phyloP scores from a whole-genome alignment of 1,139 yeast species.

The Candida sp. region DNA sequence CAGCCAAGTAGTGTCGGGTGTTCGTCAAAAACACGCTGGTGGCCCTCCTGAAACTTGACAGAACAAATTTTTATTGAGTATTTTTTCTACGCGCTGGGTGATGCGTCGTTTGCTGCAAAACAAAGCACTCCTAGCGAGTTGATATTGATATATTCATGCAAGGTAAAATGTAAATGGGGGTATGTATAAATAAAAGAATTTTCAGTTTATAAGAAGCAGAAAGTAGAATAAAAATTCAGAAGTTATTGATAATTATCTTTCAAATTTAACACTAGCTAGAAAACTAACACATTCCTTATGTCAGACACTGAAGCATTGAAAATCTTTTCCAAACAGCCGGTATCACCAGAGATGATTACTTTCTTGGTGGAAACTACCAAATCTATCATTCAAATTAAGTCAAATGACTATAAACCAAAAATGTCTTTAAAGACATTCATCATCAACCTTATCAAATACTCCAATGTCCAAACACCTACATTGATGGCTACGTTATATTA shows the following conservation, averaged over 20 bases:
- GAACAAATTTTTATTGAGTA: not conserved
- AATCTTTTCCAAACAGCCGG: slow-evolving; percentile 74
- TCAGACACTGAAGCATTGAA: slow-evolving; percentile 62
- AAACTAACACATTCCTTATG: slow-evolving; percentile 18
- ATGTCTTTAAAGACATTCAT: slow-evolving; percentile 58
- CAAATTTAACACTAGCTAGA: not conserved
- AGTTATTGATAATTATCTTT: not conserved
- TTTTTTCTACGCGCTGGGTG: not conserved
- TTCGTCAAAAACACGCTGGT: not conserved
- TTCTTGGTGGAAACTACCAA: slow-evolving; percentile 78
- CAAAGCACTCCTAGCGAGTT: not conserved
- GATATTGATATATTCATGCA: not conserved
- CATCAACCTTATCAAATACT: slow-evolving; percentile 64
- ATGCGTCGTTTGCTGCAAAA: not conserved
- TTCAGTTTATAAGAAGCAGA: not conserved
- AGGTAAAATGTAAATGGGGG: not conserved
- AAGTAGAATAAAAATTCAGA: not conserved
- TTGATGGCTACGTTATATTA: slow-evolving; percentile 89
- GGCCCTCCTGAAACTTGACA: not conserved
- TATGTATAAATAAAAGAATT: not conserved
- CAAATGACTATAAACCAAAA: slow-evolving; percentile 9
- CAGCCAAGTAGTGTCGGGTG: not conserved
- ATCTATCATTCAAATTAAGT: slow-evolving; percentile 65
- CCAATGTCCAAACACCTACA: slow-evolving; percentile 94
- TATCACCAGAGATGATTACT: slow-evolving; percentile 73